A percentile compares a stretch with the other conserved stretches of the same genome.
Conservation (phyloP, 2,329 filamentous ascomycete genomes). For the Neoarthrinium moseri region DNA sequence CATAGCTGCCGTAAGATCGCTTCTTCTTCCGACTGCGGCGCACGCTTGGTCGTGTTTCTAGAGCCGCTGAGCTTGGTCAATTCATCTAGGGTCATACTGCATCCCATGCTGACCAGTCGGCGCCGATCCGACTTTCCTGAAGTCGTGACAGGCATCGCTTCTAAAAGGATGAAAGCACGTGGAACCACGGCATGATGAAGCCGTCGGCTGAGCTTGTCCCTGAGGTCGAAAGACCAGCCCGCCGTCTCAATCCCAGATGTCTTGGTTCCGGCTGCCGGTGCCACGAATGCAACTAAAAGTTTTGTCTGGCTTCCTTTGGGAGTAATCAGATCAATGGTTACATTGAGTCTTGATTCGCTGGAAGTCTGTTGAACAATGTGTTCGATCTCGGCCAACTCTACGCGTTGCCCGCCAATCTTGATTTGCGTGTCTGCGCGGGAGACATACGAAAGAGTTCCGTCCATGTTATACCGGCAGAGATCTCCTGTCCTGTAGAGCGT, state of each 20-base stretch:
- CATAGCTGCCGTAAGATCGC: background rate
- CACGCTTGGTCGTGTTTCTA: background rate
- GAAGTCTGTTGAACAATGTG: background rate
- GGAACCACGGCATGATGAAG: no score
- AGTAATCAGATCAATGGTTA: no score
- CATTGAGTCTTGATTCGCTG: no score
- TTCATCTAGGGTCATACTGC: background rate
- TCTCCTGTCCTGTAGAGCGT: slow-evolving; percentile 39
- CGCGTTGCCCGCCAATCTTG: slow-evolving; percentile 8
- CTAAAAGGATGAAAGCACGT: no score
- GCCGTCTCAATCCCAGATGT: no score
- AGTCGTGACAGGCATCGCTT: background rate
- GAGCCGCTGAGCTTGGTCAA: background rate
- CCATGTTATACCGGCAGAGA: slow-evolving; percentile 31
- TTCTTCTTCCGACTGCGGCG: background rate
- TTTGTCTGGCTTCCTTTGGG: no score
- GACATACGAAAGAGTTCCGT: slow-evolving; percentile 25
- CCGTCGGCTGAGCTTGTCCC: no score
- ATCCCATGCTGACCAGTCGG: background rate
- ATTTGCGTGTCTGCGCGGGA: slow-evolving; percentile 8
- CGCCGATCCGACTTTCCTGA: background rate
- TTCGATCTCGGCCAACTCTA: slow-evolving; percentile 9
- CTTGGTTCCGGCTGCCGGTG: no score
- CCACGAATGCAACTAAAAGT: no score
- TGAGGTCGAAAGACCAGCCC: no score